Evolutionary conservation across 108 stramenopile species (phyloP).

Genomic region (Cyclotella cryptica): DNA sequence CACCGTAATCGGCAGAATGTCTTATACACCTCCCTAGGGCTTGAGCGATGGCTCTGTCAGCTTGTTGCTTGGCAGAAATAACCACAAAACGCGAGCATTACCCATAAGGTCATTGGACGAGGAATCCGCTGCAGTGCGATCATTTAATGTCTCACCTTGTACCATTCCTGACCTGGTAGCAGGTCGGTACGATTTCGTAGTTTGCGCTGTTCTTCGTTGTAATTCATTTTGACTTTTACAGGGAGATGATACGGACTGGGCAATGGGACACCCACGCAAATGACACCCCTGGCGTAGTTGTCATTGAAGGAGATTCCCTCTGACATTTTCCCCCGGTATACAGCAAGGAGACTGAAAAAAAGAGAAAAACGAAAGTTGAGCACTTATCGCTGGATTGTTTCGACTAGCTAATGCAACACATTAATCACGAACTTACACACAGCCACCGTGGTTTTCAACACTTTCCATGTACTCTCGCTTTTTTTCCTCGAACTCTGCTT

Average conservation of each 20-base stretch:
- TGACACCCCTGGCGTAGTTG: constrained; percentile 78
- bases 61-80: no score
- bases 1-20: constrained; percentile 90
- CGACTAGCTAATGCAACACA: not conserved
- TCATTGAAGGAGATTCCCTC: constrained; percentile 90
- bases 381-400: not conserved
- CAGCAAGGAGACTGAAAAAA: constrained; percentile 66
- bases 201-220: constrained; percentile 83
- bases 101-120: no score
- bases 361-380: not conserved
- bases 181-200: constrained; percentile 58
- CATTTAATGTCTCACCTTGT: no score
- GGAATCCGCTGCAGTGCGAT: no score
- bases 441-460: constrained; percentile 58
- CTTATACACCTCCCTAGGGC: constrained; percentile 90
- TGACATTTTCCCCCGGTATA: constrained; percentile 85
- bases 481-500: constrained; percentile 70
- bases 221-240: constrained; percentile 74
- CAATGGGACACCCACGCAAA: constrained; percentile 81
- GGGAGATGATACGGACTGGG: constrained; percentile 57
- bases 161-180: constrained; percentile 86
- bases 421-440: constrained; percentile 37
- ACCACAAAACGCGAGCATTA: no score
- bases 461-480: constrained; percentile 59
- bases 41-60: constrained; percentile 91